Percentiles rank a stretch among this genome's conserved stretches.
phyloP scores from a whole-genome alignment of 2,329 filamentous ascomycete species.

The Podosphaera fusca region DNA sequence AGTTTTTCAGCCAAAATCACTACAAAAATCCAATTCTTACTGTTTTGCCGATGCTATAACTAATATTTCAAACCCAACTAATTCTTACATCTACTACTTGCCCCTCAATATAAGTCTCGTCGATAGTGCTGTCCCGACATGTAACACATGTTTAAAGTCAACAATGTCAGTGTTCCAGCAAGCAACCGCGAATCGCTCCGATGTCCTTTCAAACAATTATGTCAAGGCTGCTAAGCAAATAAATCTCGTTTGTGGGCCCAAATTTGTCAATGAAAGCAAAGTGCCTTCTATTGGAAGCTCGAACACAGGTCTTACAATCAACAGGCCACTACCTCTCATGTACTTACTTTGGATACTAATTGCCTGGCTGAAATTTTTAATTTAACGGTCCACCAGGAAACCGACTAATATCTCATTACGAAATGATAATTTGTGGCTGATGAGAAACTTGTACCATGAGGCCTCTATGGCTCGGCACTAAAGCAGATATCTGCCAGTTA shows the following conservation, averaged over 20 bases:
- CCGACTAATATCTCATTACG: too few species aligned
- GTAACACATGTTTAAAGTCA: conserved; percentile 50
- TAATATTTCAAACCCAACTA: conserved; percentile 44
- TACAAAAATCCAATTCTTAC: conserved; percentile 23
- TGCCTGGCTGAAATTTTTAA: not conserved
- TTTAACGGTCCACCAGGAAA: too few species aligned
- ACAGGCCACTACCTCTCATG: not conserved
- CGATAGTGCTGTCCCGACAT: conserved; percentile 42
- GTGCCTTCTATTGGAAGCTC: conserved; percentile 8
- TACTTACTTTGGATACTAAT: not conserved
- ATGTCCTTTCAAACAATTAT: conserved; percentile 49
- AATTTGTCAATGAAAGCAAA: conserved; percentile 33
- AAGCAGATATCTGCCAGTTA: too few species aligned
- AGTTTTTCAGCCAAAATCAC: conserved; percentile 16
- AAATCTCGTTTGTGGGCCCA: conserved; percentile 37
- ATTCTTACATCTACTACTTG: conserved; percentile 67
- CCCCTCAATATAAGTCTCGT: conserved; percentile 56
- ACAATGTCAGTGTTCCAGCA: conserved; percentile 65
- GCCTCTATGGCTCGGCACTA: too few species aligned
- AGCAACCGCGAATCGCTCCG: conserved; percentile 39
- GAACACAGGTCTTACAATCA: not conserved
- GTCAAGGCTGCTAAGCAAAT: conserved; percentile 46
- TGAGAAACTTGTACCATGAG: too few species aligned
- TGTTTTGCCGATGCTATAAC: conserved; percentile 68
- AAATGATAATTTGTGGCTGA: too few species aligned